phyloP scores from a whole-genome alignment of 73 alveolate species.

The Urostyla sp. region DNA sequence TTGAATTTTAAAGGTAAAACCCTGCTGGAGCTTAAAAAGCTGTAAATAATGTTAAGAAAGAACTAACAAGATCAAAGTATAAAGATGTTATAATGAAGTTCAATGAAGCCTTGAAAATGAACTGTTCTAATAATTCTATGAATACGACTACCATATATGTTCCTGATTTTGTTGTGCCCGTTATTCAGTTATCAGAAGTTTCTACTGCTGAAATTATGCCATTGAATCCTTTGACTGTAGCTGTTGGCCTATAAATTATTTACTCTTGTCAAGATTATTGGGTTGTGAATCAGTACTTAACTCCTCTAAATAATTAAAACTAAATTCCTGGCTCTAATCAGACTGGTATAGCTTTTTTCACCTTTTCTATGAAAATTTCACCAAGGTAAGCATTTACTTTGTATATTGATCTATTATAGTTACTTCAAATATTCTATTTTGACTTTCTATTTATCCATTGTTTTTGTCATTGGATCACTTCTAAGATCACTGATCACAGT shows the following conservation, averaged over 20 bases:
- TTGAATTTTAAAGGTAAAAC: slow-evolving; percentile 28
- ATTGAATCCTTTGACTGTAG: no score
- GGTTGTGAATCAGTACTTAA: slow-evolving; percentile 26
- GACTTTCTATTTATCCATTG: slow-evolving; percentile 76
- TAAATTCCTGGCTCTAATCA: slow-evolving; percentile 3
- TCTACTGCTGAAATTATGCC: no score
- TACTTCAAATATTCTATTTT: slow-evolving; percentile 54
- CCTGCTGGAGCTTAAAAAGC: slow-evolving; percentile 20
- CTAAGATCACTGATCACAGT: slow-evolving; percentile 50
- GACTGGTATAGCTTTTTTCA: slow-evolving; percentile 67
- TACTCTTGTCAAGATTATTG: slow-evolving; percentile 54
- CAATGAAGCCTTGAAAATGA: slow-evolving; percentile 40
- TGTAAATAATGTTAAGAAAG: neutral
- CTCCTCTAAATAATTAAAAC: neutral
- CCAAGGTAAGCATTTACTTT: no score
- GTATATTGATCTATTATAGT: no score
- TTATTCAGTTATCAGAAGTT: no score
- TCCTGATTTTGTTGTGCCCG: no score
- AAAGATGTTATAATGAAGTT: slow-evolving; percentile 2
- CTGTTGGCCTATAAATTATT: slow-evolving; percentile 13
- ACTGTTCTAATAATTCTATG: slow-evolving; percentile 6
- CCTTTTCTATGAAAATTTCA: slow-evolving; percentile 62
- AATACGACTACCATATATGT: no score
- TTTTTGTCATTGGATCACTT: slow-evolving; percentile 66
- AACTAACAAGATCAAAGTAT: slow-evolving; percentile 11